phyloP scores from a whole-genome alignment of 192 early-diverging fungal species.

The Fimicolochytrium jonesii region DNA sequence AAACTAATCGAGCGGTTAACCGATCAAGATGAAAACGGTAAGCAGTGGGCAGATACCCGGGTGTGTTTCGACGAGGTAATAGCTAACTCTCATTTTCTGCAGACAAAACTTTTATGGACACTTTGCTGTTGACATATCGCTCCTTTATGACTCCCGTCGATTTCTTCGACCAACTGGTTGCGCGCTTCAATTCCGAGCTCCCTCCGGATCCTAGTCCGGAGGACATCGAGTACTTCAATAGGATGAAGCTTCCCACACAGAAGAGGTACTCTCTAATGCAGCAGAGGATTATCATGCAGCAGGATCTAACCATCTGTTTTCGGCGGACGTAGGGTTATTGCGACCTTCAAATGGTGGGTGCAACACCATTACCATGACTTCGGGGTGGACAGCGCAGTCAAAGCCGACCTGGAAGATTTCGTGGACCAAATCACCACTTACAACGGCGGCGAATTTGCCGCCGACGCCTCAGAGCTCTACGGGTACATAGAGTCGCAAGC shows the following conservation, averaged over 20 bases:
- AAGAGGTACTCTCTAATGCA: conserved; percentile 27
- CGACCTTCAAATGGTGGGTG: conserved; percentile 44
- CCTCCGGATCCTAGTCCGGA: conserved; percentile 40
- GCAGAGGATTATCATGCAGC: not conserved
- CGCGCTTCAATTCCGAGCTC: conserved; percentile 42
- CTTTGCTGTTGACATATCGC: conserved; percentile 48
- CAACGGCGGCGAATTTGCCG: conserved; percentile 28
- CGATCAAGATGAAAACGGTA: conserved; percentile 42
- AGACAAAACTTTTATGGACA: conserved; percentile 50
- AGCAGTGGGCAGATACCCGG: no score
- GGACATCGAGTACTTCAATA: conserved; percentile 44
- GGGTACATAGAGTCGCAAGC: conserved; percentile 33
- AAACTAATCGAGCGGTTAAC: conserved; percentile 49
- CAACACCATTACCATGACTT: conserved; percentile 58
- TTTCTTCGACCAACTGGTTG: conserved; percentile 47
- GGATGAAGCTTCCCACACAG: conserved; percentile 47
- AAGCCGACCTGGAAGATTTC: conserved; percentile 41
- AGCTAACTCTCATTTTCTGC: not conserved
- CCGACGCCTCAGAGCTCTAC: conserved; percentile 29
- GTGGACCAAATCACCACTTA: conserved; percentile 30
- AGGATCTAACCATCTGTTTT: not conserved
- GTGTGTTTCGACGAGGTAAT: no score
- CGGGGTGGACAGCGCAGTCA: conserved; percentile 39
- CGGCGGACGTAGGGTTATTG: conserved; percentile 35
- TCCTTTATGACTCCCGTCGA: conserved; percentile 49